Evolutionary conservation across 345 rosid genomes (phyloP), one percentile per base, ranked within the genome.

Genomic region (Rubroshorea leprosula): DNA sequence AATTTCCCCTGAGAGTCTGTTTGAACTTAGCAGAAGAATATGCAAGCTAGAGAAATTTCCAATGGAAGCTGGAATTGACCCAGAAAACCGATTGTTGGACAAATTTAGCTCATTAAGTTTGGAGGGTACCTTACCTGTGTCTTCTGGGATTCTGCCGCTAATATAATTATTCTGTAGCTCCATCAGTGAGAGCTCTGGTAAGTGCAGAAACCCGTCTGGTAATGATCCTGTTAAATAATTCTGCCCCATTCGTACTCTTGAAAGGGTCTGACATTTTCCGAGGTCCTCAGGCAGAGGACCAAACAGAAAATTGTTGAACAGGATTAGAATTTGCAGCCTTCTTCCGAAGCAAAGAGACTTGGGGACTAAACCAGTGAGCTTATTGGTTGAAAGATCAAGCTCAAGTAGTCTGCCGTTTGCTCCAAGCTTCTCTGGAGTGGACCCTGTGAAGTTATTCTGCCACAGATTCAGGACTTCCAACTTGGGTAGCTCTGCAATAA

Each of bases 371-470:
- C 98, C 95, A 2, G 98, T 89, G 62, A 92, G 87, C 76, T 89
- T 92, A 73, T 92, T 92, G 5, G 87, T 77, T 3, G 98, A 92
- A 68, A 92, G 71, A 60, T 92, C 98, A 11, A 92, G 79, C 76
- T 65, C 64, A 27, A 73, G 65, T 20, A 92, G 62, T 69, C 72
- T 78, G 45, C 93, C 86, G 63, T 80, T 92, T 65, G 60, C 60
- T 61, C 98, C 98, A 1, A 92, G 95, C 49, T 66, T 75, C 4
- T 68, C 24, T 49, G 98, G 98, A 62, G 89, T 83, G 58, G 70
- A 61, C 5, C 98, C 98, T 0, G 96, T 92, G 81, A 89, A 92
- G 65, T 89, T 89, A 66, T 92, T 92, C 74, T 72, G 81, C 98
- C 96, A 92, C 29, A 92, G 80, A 60, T 72, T 73, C 39, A 92